phyloP scores from a whole-genome alignment of 2,329 filamentous ascomycete genomes.

The Botryotinia narcissicola region DNA sequence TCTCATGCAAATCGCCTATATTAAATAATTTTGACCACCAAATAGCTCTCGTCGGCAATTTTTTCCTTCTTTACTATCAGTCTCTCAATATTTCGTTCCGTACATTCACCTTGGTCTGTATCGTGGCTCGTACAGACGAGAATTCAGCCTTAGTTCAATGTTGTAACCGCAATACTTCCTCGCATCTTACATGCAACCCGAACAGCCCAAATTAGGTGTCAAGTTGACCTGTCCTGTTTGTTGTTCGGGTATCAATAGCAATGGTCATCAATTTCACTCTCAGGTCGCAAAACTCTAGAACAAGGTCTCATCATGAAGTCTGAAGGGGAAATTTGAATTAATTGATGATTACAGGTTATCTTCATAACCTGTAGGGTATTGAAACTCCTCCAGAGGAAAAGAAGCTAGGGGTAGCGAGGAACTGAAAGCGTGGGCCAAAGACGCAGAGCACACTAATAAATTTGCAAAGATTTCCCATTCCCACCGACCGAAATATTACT shows the following conservation, averaged over 20 bases:
- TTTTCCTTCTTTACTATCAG: background rate
- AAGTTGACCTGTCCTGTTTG: background rate
- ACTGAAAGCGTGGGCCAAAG: background rate
- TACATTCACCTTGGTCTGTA: background rate
- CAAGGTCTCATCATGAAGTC: background rate
- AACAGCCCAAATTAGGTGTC: background rate
- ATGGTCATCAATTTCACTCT: background rate
- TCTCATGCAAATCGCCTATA: background rate
- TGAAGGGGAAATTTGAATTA: background rate
- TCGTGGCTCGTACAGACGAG: background rate
- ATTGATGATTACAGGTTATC: background rate
- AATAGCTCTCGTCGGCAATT: background rate
- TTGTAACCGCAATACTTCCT: background rate
- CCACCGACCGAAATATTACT: constrained; percentile 16
- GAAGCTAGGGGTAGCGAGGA: too few relatives aligned
- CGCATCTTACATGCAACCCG: background rate
- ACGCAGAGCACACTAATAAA: background rate
- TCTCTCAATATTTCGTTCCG: background rate
- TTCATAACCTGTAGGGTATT: background rate
- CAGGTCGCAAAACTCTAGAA: background rate
- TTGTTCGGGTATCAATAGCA: background rate
- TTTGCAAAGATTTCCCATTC: constrained; percentile 15
- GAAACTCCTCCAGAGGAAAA: background rate
- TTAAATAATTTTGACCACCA: background rate
- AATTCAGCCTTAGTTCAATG: background rate